Percentiles rank a stretch among this genome's conserved stretches.
These are phyloP conservation scores for Asterophora lycoperdoides DNA, from an alignment of 768 basidiomycete genomes.

Conservation along the genomic window DNA sequence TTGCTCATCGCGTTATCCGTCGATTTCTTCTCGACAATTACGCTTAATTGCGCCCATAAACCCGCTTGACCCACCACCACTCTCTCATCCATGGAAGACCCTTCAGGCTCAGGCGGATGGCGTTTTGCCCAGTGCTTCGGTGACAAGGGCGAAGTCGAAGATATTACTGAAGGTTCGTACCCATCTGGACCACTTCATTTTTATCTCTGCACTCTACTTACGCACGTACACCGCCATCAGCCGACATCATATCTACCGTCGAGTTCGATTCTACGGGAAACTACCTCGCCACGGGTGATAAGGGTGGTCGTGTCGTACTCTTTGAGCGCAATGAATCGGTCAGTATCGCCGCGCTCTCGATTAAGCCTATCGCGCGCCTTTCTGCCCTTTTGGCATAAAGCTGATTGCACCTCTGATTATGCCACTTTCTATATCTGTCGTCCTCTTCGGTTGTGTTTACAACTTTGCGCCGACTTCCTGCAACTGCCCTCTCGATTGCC, in stretches of 20 bases:
- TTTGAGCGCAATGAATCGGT: constrained; percentile 99
- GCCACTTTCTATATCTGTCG: constrained; percentile 15
- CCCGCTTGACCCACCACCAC: constrained; percentile 19
- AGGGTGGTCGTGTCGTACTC: constrained; percentile 96
- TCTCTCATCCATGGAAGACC: constrained; percentile 62
- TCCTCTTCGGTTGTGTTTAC: constrained; percentile 7
- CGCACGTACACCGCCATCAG: constrained; percentile 41
- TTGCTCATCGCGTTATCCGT: constrained; percentile 21
- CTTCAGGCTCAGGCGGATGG: constrained; percentile 88
- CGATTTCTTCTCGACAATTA: constrained; percentile 15
- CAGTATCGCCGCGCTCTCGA: constrained; percentile 18
- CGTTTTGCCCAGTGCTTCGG: constrained; percentile 99
- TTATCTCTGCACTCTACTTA: constrained; percentile 5
- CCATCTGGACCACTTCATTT: constrained; percentile 6
- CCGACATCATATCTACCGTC: constrained; percentile 99
- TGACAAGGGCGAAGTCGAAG: constrained; percentile 99
- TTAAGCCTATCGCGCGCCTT: constrained; percentile 12
- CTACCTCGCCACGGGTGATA: constrained; percentile 99
- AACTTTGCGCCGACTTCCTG: constrained; percentile 13
- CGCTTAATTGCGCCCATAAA: constrained; percentile 16
- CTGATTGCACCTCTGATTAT: constrained; percentile 32
- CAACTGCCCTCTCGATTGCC: constrained; percentile 20
- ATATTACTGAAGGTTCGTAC: constrained; percentile 92
- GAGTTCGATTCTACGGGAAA: constrained; percentile 99
- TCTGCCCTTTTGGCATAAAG: constrained; percentile 14